Evolutionary conservation across 768 basidiomycete genomes (phyloP), one percentile per base, ranked within the genome.

Genomic region (Leccinellum albellum): DNA sequence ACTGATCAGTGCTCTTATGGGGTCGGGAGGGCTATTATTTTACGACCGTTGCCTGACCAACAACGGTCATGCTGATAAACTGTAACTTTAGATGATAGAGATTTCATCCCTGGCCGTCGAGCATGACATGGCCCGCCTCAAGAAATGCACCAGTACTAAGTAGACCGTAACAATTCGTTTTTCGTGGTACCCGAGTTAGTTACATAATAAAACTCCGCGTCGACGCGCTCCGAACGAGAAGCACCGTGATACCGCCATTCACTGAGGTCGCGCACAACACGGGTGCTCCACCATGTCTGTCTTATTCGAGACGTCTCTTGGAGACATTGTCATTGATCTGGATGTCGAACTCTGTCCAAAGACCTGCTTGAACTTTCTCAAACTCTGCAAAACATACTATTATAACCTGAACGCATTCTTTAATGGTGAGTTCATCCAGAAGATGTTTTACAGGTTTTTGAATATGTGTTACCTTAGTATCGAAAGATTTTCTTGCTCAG

Each of bases 401-500:
- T 98, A 96, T 79, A 96, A 95, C 70, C 75, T 97, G 59, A 93
- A 94, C 70, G 93, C 93, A 0, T 99, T 99, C 78, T 98, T 98
- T 82, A 98, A 99, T 75, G 94, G 94, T 94, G 59, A 55, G 88
- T 76, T 24, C 17, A 6, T 50, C 47, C 32, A 32, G 26, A n/a
- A 23, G 12, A 24, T 44, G 15, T 49, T 51, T 46, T 35, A n/a
- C 26, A 28, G 33, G 33, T 15, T 13, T 24, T 60, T 52, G 40
- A 59, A 59, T 50, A 28, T 20, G 6, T 13, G 40, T 42, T 20
- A 26, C 46, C 24, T 59, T 59, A 97, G 94, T 99, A 9, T 94
- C 94, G 37, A 97, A 96, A 74, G 94, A 98, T 69, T 99, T 99
- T 63, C 82, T 99, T 51, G 95, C 95, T 12, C 97, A 98, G 73